phyloP scores from a whole-genome alignment of 768 basidiomycete species.

The Suillus hirtellus region DNA sequence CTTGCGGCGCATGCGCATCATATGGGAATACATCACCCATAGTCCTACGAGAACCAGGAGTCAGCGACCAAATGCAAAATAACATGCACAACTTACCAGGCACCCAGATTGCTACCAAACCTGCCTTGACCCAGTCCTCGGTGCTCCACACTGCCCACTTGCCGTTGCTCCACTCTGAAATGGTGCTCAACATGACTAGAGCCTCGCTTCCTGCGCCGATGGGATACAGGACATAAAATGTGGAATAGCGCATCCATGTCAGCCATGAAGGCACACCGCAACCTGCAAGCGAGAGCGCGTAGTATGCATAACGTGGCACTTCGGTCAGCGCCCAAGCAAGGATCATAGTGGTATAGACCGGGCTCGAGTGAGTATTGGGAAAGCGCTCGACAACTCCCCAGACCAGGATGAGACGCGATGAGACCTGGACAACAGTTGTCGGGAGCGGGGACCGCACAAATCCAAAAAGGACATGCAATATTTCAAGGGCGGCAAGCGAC shows the following conservation, averaged over 20 bases:
- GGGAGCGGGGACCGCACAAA: constrained; percentile 76
- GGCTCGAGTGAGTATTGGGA: constrained; percentile 57
- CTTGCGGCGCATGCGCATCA: constrained; percentile 58
- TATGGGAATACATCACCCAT: constrained; percentile 58
- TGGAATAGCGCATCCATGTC: constrained; percentile 82
- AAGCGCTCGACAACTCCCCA: constrained; percentile 66
- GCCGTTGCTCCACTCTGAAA: constrained; percentile 52
- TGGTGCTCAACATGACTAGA: constrained; percentile 73
- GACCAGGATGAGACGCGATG: constrained; percentile 77
- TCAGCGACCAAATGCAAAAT: not conserved
- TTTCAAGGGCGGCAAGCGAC: constrained; percentile 80
- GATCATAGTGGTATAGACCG: constrained; percentile 89
- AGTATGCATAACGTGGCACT: constrained; percentile 89
- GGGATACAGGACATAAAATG: constrained; percentile 94
- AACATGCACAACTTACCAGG: constrained; percentile 56
- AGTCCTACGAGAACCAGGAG: constrained; percentile 35
- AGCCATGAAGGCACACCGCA: constrained; percentile 54
- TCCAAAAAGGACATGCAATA: constrained; percentile 76
- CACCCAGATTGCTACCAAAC: constrained; percentile 82
- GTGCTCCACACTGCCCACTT: constrained; percentile 49
- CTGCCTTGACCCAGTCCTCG: constrained; percentile 57
- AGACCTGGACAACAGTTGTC: constrained; percentile 80
- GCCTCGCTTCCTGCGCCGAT: constrained; percentile 92
- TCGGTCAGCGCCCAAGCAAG: constrained; percentile 92
- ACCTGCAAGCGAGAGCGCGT: constrained; percentile 66